Percentiles rank a stretch among this genome's conserved stretches.
phyloP scores from a whole-genome alignment of 2,329 filamentous ascomycete genomes.

The Colletotrichum sp. region DNA sequence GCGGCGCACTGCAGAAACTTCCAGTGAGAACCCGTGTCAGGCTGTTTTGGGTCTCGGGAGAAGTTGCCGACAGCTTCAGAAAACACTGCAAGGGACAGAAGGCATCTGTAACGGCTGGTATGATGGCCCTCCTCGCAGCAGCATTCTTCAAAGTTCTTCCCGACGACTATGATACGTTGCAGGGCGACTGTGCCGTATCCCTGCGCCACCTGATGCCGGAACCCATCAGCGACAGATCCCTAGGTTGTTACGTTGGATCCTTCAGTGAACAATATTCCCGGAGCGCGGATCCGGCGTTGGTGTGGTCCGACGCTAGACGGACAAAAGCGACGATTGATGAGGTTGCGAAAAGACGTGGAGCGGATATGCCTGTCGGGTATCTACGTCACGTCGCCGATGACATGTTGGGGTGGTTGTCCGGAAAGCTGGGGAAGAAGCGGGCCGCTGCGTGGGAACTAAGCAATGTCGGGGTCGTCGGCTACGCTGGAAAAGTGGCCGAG shows the following conservation, averaged over 20 bases:
- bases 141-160: not conserved
- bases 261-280: not conserved
- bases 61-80: not conserved
- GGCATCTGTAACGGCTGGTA: not conserved
- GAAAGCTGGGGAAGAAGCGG: not conserved
- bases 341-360: not conserved
- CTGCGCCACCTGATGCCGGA: not conserved
- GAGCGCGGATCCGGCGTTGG: not conserved
- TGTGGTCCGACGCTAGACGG: not conserved
- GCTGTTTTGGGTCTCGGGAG: not conserved
- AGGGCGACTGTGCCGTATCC: not conserved
- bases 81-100: not conserved
- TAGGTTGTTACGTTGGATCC: not conserved
- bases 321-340: not conserved
- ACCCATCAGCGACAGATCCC: not conserved
- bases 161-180: not conserved
- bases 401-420: not conserved
- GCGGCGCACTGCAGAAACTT: not conserved
- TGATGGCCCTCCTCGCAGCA: not conserved
- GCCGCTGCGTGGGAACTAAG: not conserved
- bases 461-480: not conserved
- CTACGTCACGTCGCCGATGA: not conserved
- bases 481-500: not conserved
- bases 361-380: not conserved
- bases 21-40: not conserved